Conservation (phyloP, 192 early-diverging fungal genomes). For the Rhizophagus clarus region DNA sequence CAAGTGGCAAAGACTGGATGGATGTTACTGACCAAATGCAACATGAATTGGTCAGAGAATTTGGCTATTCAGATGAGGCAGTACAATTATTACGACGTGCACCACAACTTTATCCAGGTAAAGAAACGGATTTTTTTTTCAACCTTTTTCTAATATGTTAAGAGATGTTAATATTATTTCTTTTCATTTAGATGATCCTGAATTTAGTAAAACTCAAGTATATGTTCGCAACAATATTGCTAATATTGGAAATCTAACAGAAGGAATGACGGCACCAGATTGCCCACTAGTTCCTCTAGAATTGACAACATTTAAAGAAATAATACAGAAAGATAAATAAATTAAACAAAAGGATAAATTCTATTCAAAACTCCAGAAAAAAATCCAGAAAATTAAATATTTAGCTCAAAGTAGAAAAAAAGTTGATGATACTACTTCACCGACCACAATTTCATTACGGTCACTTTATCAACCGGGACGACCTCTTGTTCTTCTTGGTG, state of each 20-base stretch:
- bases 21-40: constrained; percentile 29
- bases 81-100: constrained; percentile 29
- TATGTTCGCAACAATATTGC: constrained; percentile 24
- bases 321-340: too few species aligned
- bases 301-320: constrained; percentile 6
- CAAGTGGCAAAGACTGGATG: constrained; percentile 26
- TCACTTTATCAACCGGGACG: constrained; percentile 25
- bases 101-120: constrained; percentile 24
- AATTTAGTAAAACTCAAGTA: constrained; percentile 22
- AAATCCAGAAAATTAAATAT: too few species aligned
- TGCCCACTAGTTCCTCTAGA: constrained; percentile 19
- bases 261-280: constrained; percentile 28
- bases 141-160: not conserved
- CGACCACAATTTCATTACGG: constrained; percentile 4
- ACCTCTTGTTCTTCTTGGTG: constrained; percentile 21
- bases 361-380: too few species aligned
- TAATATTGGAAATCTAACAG: constrained; percentile 23
- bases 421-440: not conserved
- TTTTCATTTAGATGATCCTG: constrained; percentile 24
- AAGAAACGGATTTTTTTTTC: not conserved
- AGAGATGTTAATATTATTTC: not conserved
- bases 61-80: constrained; percentile 28
- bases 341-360: too few species aligned
- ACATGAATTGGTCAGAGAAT: constrained; percentile 22
- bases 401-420: too few species aligned